A percentile compares a stretch with the other conserved stretches of the same genome.
phyloP scores from a whole-genome alignment of 805 yeast species.

The Suhomyces canberraensis region DNA sequence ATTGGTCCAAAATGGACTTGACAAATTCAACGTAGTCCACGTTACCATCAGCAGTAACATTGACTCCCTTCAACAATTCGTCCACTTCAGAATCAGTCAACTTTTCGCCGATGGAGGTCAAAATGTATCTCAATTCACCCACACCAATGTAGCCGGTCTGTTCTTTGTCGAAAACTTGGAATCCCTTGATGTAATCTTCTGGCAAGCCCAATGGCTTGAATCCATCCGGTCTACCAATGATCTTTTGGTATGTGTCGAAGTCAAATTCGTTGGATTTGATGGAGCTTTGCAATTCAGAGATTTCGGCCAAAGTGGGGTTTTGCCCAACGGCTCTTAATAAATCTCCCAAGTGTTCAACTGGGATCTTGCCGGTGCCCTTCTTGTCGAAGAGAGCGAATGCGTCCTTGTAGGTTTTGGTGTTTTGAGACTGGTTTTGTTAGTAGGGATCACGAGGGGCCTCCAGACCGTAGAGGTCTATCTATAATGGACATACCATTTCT shows the following conservation, averaged over 20 bases:
- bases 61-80: constrained; percentile 92
- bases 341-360: constrained; percentile 84
- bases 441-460: background rate
- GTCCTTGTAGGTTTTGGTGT: constrained; percentile 64
- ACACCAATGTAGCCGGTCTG: constrained; percentile 94
- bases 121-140: constrained; percentile 91
- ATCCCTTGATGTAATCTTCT: constrained; percentile 83
- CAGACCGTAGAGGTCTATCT: background rate
- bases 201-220: constrained; percentile 86
- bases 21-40: constrained; percentile 95
- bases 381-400: constrained; percentile 96
- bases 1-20: constrained; percentile 89
- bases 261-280: constrained; percentile 53
- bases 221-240: constrained; percentile 83
- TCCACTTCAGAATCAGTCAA: constrained; percentile 88
- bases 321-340: constrained; percentile 95
- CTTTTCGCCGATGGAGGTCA: constrained; percentile 95
- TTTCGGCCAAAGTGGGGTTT: constrained; percentile 93
- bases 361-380: constrained; percentile 89
- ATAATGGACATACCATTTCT: background rate
- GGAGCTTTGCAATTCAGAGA: constrained; percentile 44
- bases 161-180: constrained; percentile 97
- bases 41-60: constrained; percentile 88
- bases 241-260: constrained; percentile 71
- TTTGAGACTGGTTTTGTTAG: constrained; percentile 34